phyloP scores from a whole-genome alignment of 2,329 filamentous ascomycete genomes.

The Fusarium cicatricum region DNA sequence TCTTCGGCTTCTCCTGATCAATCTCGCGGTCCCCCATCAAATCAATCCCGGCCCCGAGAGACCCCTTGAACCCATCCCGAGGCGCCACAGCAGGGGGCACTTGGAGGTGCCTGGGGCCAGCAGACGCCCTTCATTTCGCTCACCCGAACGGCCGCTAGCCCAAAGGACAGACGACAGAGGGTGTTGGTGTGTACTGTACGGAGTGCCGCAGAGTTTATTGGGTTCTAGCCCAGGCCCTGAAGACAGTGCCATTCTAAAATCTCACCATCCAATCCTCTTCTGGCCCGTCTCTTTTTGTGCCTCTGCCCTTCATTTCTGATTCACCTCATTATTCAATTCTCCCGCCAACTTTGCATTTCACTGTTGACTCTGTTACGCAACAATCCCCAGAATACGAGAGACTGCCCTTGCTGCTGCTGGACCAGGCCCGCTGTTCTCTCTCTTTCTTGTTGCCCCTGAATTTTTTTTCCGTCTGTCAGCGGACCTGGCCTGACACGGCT shows the following conservation, averaged over 20 bases:
- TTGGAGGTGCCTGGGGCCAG: conserved; percentile 14
- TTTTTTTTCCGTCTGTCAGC: conserved; percentile 9
- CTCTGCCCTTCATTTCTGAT: not conserved
- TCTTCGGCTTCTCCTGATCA: conserved; percentile 11
- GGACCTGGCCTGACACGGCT: conserved; percentile 1
- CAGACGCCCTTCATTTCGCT: conserved; percentile 38
- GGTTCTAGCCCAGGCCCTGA: conserved; percentile 11
- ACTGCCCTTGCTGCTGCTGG: conserved; percentile 33
- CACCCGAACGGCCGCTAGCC: conserved; percentile 18
- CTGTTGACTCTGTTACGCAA: conserved; percentile 8
- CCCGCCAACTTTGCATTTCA: not conserved
- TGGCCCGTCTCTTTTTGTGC: conserved; percentile 5
- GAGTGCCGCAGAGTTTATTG: not conserved
- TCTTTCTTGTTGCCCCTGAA: conserved; percentile 31
- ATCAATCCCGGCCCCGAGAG: conserved; percentile 10
- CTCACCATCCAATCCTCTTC: conserved; percentile 15
- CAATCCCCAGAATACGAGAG: conserved; percentile 17
- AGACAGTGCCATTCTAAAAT: not conserved
- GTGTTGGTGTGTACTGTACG: not conserved
- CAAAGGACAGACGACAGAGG: too few species aligned
- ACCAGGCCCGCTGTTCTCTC: conserved; percentile 35
- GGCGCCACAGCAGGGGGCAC: conserved; percentile 21
- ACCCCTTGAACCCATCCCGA: conserved; percentile 10
- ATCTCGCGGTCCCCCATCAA: conserved; percentile 10
- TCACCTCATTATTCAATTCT: conserved; percentile 9